A percentile compares a stretch with the other conserved stretches of the same genome.
These are phyloP conservation scores for Candida krabiensis DNA, from an alignment of 805 yeast genomes.

Conservation along the genomic window DNA sequence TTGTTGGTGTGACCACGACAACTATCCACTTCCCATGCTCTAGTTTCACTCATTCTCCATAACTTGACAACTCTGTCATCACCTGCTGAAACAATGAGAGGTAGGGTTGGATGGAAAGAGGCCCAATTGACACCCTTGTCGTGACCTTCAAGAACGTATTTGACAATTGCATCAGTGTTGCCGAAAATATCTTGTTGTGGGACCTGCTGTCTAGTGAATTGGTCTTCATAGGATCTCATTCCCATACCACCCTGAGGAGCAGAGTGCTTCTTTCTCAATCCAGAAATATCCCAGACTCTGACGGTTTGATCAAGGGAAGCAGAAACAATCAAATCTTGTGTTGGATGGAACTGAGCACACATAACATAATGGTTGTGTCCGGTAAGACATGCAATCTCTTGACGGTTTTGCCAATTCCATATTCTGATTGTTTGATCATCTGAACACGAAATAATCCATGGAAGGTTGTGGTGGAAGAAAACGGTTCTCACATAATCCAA, in stretches of 20 bases:
- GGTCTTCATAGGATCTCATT: conserved; percentile 47
- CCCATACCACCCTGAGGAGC: conserved; percentile 53
- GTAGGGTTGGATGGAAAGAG: conserved; percentile 94
- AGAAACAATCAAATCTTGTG: conserved; percentile 90
- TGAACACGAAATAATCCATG: conserved; percentile 94
- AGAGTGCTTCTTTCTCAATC: conserved; percentile 90
- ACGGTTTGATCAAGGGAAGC: conserved; percentile 98
- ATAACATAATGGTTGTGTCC: conserved; percentile 98
- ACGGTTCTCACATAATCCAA: conserved; percentile 94
- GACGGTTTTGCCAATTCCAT: conserved; percentile 99
- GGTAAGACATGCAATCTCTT: conserved; percentile 93
- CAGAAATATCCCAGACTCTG: conserved; percentile 97
- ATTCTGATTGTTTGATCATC: conserved; percentile 98
- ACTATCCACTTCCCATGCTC: conserved; percentile 99
- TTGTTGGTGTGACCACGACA: conserved; percentile 97
- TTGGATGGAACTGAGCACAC: conserved; percentile 97
- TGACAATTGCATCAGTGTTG: conserved; percentile 89
- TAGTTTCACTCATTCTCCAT: conserved; percentile 97
- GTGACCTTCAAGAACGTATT: conserved; percentile 95
- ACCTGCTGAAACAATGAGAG: conserved; percentile 91
- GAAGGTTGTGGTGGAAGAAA: conserved; percentile 91
- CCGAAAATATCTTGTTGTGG: conserved; percentile 94
- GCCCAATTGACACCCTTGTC: conserved; percentile 99
- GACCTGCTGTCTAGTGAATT: conserved; percentile 53
- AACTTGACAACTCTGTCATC: conserved; percentile 94